Evolutionary conservation across 2,329 filamentous ascomycete species (phyloP).

Genomic region (Furcasterigmium sp.): DNA sequence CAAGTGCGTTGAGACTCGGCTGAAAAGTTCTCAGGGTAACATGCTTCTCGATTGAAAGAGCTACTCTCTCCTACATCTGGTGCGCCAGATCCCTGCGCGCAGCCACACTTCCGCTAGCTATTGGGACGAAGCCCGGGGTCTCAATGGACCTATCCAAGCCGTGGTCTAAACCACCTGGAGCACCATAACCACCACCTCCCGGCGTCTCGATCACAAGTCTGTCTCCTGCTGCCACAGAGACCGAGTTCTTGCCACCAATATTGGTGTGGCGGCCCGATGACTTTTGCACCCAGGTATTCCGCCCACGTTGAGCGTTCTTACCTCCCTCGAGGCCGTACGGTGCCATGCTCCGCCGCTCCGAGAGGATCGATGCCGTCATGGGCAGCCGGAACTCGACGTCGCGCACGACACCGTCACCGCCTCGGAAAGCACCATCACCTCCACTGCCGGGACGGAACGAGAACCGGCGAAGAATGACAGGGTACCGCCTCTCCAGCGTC

Average conservation of each 20-base stretch:
- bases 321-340: slow-evolving; percentile 71
- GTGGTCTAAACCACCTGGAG: background rate
- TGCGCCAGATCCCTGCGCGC: background rate
- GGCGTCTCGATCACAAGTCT: slow-evolving; percentile 57
- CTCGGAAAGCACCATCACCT: slow-evolving; percentile 55
- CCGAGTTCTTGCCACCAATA: slow-evolving; percentile 55
- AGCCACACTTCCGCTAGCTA: background rate
- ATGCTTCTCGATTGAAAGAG: too few species aligned
- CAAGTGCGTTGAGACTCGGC: too few species aligned
- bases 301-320: slow-evolving; percentile 58
- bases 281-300: slow-evolving; percentile 61
- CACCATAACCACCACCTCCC: slow-evolving; percentile 56
- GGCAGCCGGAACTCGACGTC: slow-evolving; percentile 70
- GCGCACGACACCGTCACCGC: slow-evolving; percentile 63
- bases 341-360: slow-evolving; percentile 62
- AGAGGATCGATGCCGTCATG: slow-evolving; percentile 65
- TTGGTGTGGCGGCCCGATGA: slow-evolving; percentile 37
- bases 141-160: background rate
- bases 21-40: too few species aligned
- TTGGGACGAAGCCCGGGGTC: background rate
- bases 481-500: slow-evolving; percentile 72
- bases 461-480: slow-evolving; percentile 67
- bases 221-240: slow-evolving; percentile 54
- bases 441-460: slow-evolving; percentile 57
- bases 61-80: background rate